Conservation (phyloP, 139 green algal genomes). For the Tetradesmus obliquus region DNA sequence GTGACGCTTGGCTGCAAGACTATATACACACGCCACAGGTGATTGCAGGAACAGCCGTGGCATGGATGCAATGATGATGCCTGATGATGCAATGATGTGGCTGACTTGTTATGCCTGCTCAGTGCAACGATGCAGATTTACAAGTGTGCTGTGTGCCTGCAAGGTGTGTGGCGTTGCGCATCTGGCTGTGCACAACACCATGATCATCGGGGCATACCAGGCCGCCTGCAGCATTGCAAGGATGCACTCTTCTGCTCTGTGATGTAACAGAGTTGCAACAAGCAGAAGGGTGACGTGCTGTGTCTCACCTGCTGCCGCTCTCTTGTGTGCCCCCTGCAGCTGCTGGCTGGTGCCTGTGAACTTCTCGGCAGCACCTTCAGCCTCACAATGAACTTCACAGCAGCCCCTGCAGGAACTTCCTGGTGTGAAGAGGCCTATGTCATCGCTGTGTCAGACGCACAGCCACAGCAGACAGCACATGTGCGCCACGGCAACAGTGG, state of each 20-base stretch:
- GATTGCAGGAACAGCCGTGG: too few species aligned
- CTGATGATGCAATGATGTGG: too few species aligned
- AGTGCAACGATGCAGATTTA: too few species aligned
- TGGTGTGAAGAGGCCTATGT: background rate
- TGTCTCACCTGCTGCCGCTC: background rate
- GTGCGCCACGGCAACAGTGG: background rate
- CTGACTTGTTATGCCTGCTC: too few species aligned
- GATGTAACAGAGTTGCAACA: too few species aligned
- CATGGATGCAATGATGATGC: too few species aligned
- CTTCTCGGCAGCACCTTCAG: background rate
- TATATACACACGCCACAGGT: constrained; percentile 4
- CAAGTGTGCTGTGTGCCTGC: too few species aligned
- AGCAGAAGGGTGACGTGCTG: background rate
- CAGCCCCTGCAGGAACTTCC: background rate
- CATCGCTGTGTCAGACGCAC: background rate
- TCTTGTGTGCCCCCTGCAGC: background rate
- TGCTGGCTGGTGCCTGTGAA: constrained; percentile 1
- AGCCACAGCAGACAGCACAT: background rate
- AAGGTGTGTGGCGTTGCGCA: too few species aligned
- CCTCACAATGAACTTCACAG: background rate
- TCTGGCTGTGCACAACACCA: too few species aligned
- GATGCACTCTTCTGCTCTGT: too few species aligned
- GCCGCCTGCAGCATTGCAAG: too few species aligned
- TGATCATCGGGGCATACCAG: too few species aligned
- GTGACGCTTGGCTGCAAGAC: background rate